Evolutionary conservation across 2,329 filamentous ascomycete genomes (phyloP), one percentile per base, ranked within the genome.

Genomic region (Penicillium sp.): DNA sequence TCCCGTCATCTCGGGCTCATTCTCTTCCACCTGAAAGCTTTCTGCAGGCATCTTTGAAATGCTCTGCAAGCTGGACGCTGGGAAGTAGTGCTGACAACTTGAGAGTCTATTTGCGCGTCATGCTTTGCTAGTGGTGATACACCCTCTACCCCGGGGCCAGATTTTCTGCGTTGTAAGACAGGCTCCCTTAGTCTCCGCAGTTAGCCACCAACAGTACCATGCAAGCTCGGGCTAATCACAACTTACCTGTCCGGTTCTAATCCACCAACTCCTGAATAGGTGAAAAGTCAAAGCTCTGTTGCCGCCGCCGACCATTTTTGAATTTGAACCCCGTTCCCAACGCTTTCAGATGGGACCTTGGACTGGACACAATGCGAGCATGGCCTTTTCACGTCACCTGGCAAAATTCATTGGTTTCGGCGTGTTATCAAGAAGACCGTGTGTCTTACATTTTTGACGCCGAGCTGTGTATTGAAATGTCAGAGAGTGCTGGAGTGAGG

Each of bases 341-440:
- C 5, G 51, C 47, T 20, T 34, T 55, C 57, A 25, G 51, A 59
- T 15, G 20, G 38, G 12, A 45, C 43, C 5, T 59, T 51, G 6
- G 45, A 59, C n/a, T 59, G 55, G 43, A 59, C 50, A 15, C 52
- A 55, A 20, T 54, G 45, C 28, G 57, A 54, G 37, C 57, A 59
- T 31, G 47, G 57, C 20, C 56, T 38, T 51, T 59, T 47, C 5
- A 52, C 52, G 50, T 55, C 57, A 52, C 57, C 57, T 59, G 20
- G 20, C 3, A 6, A n/a, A 12, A 28, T n/a, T 17, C 34, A 43
- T 55, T 8, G 50, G 20, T 6, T 6, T 25, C 12, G 20, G n/a
- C 28, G 12, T 17, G 28, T 17, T 17, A 49, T 49, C 25, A 6
- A 14, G 20, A 8, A 25, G 41, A 20, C 45, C 17, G 12, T 7